Base-by-base conservation (phyloP, 2,329 filamentous ascomycete species). In the Hyphodiscus sp. region DNA sequence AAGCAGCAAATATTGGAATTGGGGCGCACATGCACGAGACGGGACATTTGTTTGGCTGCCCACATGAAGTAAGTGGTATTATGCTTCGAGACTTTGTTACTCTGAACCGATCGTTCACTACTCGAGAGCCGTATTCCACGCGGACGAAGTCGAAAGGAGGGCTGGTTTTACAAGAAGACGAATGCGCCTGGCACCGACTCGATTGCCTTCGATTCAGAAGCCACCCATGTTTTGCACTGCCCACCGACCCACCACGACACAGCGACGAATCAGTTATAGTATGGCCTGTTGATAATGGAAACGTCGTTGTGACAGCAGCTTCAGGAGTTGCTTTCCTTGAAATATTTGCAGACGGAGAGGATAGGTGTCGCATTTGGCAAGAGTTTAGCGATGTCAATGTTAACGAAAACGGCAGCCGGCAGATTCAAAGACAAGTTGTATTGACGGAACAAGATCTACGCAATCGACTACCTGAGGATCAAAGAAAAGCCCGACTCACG, bases 1-100 rank as follows among this genome's bases (percentile, higher is more conserved):
- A 97, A 69, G 85, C 91, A n/a, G 91, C 89, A 23, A 95, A 92
- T 63, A 87, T 96, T 56, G 91, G 91, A 29, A 95, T 97, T 59
- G 92, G 92, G 8, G 91, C 90, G 10, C 92, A 97, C 69, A 71
- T 97, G 47, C 92, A 95, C 69, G 91, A 96, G 70, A 87, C 87
- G 0, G 92, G 92, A 2, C 92, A 95, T 71, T 71, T 96, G 20
- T 87, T 97, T 61, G 92, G 92, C 48, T 95, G 89, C 61, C 89
- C 90, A 10, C 89, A 95, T 67, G 90, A 95, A 67, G 89, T 94
- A 65, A 87, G 76, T 26, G 92, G 94, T n/a, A 78, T 97, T 57
- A 97, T 97, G 92, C 75, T 91, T 49, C 80, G 89, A 52, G 92
- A 96, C 68, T 96, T 95, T 67, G 82, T 91, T 30, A 85, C 78